These are phyloP conservation scores for Ocimum tenuiflorum DNA, from an alignment of 257 asterid species.

Conservation along the genomic window DNA sequence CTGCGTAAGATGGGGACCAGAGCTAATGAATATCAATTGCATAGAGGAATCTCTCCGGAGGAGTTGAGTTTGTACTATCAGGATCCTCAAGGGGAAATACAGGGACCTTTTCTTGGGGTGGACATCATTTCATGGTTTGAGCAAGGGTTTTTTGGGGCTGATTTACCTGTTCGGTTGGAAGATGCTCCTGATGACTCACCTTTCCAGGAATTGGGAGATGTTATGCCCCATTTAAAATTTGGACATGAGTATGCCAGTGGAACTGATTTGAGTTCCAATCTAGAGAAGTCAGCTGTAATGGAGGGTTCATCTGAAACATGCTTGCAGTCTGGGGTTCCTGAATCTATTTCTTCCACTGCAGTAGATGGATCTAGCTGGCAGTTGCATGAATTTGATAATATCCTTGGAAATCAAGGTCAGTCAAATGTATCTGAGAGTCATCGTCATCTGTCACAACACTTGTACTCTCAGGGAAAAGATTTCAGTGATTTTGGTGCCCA, in stretches of 20 bases:
- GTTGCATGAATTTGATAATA: constrained; percentile 48
- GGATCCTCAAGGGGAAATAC: constrained; percentile 96
- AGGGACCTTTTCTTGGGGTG: constrained; percentile 96
- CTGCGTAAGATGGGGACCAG: constrained; percentile 33
- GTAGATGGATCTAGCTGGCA: constrained; percentile 46
- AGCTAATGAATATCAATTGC: constrained; percentile 36
- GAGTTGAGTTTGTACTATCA: constrained; percentile 78
- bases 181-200: constrained; percentile 77
- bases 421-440: constrained; percentile 41
- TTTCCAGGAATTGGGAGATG: constrained; percentile 71
- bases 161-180: constrained; percentile 84
- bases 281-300: constrained; percentile 39
- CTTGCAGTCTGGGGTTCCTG: constrained; percentile 36
- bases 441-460: constrained; percentile 37
- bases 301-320: constrained; percentile 42
- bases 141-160: constrained; percentile 93
- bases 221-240: constrained; percentile 81
- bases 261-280: constrained; percentile 29
- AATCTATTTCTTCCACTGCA: constrained; percentile 30
- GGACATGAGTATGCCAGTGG: constrained; percentile 32
- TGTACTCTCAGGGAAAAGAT: constrained; percentile 42
- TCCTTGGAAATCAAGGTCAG: constrained; percentile 33
- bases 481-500: constrained; percentile 45
- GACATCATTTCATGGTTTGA: constrained; percentile 96
- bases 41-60: constrained; percentile 54